These are phyloP conservation scores for Knufia fluminis DNA, from an alignment of 2,329 filamentous ascomycete genomes.

Conservation along the genomic window DNA sequence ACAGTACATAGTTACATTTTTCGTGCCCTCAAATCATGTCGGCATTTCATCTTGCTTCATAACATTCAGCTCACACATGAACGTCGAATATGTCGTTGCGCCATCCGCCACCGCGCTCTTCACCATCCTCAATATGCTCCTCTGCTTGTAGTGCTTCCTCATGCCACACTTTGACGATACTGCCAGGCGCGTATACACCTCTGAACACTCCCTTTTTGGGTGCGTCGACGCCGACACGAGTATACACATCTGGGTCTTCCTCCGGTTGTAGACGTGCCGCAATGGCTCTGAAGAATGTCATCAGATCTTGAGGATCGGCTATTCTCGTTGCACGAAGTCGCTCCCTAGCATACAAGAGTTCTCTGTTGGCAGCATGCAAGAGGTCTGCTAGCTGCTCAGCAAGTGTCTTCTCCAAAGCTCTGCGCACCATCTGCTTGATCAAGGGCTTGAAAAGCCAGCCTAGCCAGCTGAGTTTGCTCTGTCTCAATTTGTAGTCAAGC, in stretches of 20 bases:
- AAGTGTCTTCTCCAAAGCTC: constrained; percentile 69
- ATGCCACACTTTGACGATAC: constrained; percentile 81
- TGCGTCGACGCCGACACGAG: constrained; percentile 59
- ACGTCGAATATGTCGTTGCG: constrained; percentile 72
- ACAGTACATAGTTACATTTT: no score
- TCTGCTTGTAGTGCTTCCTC: constrained; percentile 62
- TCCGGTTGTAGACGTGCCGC: constrained; percentile 63
- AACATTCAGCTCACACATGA: constrained; percentile 16
- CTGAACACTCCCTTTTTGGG: constrained; percentile 61
- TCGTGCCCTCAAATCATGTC: no score
- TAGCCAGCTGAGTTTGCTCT: constrained; percentile 66
- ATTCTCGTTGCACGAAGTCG: constrained; percentile 77
- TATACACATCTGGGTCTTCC: constrained; percentile 67
- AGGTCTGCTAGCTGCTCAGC: constrained; percentile 60
- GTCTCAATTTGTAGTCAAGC: constrained; percentile 66
- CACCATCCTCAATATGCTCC: constrained; percentile 63
- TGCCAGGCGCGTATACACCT: constrained; percentile 79
- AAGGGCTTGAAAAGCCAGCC: constrained; percentile 79
- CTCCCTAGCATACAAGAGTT: constrained; percentile 79
- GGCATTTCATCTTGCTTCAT: no score
- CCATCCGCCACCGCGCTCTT: constrained; percentile 60
- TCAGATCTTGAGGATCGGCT: constrained; percentile 66
- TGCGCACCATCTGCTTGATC: constrained; percentile 68
- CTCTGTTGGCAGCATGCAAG: constrained; percentile 67
- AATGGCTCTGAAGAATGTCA: constrained; percentile 75